Evolutionary conservation across 306 rosid genomes (phyloP), one percentile per base, ranked within the genome.

Genomic region (Begonia peltatifolia): DNA sequence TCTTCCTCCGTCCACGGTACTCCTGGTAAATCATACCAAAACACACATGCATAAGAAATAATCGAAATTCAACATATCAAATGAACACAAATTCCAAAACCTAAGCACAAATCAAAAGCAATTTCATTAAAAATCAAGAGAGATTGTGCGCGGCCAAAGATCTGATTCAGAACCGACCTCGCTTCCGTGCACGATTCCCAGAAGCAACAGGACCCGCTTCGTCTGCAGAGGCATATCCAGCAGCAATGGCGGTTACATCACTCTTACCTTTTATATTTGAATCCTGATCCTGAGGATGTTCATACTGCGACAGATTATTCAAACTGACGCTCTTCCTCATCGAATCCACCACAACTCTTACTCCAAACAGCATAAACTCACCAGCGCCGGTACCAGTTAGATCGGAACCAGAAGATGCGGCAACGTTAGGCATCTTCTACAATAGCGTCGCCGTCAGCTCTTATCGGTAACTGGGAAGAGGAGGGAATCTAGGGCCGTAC

Each of bases 1-100:
- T 92, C 99, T 42, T 86, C 96, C 73, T 92, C 99, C 50, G 99
- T 86, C 99, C 99, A 92, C 10, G 99, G 99, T 55, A 92, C 82
- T 10, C 99, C 99, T 92, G 72, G 74, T 68, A 36, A 41, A 62
- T 61, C 63, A 64, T 56, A 44, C 71, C 61, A 14, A 46, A 56
- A 36, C 9, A n/a, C 50, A 46, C n/a, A 58, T 30, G 38, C 38
- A 30, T 30, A 30, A 30, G 38, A 30, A 30, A 30, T 30, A 5
- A 7, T 30, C 38, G 38, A 30, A 30, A 30, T 30, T 30, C 38
- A 30, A 30, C 38, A 7, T 0, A 12, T 9, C 6, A 44, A 2
- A 11, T 20, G 46, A 18, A 16, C 61, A 44, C 15, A 51, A 20
- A 47, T 30, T 46, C 48, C 18, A n/a, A 12, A 42, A 20, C 35